Percentiles rank a stretch among this genome's conserved stretches.
Conservation (phyloP, 2,329 filamentous ascomycete genomes). For the Cordyceps javanica region DNA sequence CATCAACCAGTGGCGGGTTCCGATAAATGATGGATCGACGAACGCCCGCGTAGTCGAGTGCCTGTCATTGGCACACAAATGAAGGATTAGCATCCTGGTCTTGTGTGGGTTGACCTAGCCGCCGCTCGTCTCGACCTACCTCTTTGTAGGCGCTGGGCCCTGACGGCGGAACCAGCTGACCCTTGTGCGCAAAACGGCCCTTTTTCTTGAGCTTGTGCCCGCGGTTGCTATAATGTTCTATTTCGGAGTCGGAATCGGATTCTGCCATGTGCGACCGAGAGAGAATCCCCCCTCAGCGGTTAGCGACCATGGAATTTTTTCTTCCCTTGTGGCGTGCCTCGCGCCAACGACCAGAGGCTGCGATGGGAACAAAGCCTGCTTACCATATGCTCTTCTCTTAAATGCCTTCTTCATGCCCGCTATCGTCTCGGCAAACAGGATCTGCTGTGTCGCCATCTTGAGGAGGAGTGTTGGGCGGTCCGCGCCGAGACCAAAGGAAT, state of each 20-base stretch:
- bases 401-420: slow-evolving; percentile 62
- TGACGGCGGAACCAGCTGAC: slow-evolving; percentile 59
- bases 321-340: not conserved
- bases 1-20: slow-evolving; percentile 67
- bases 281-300: slow-evolving; percentile 17
- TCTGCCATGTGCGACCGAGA: slow-evolving; percentile 40
- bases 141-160: slow-evolving; percentile 66
- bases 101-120: not conserved
- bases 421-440: slow-evolving; percentile 61
- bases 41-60: slow-evolving; percentile 68
- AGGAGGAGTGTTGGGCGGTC: not conserved
- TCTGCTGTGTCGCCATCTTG: slow-evolving; percentile 47
- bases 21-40: slow-evolving; percentile 65
- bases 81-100: not conserved
- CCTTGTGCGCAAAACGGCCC: slow-evolving; percentile 64
- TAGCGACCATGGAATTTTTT: slow-evolving; percentile 16
- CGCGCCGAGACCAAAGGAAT: not conserved
- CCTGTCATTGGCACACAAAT: slow-evolving; percentile 35
- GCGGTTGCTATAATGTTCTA: slow-evolving; percentile 65
- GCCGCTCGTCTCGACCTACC: slow-evolving; percentile 37
- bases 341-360: slow-evolving; percentile 3
- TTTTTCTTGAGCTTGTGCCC: slow-evolving; percentile 74
- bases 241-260: slow-evolving; percentile 70
- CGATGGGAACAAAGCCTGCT: slow-evolving; percentile 9
- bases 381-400: slow-evolving; percentile 58